Conservation (phyloP, 1,284 basidiomycete species). For the Anthracocystis walkeri region DNA sequence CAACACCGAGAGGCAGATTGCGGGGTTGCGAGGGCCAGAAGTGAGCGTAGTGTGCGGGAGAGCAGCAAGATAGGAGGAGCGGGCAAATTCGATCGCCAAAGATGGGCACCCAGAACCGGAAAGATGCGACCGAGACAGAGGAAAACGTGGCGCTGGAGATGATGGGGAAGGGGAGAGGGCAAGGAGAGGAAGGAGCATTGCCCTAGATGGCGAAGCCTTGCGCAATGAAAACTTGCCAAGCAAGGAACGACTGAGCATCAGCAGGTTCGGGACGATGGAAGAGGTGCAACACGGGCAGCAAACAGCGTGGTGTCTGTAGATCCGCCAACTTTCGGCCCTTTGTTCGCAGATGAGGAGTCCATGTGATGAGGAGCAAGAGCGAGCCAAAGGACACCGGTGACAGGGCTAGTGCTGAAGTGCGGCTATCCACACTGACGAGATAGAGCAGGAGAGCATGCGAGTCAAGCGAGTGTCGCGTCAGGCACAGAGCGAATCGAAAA, state of each 20-base stretch:
- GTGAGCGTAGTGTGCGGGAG: too few relatives aligned
- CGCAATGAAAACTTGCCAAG: not conserved
- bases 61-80: not conserved
- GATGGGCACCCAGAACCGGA: constrained; percentile 1
- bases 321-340: too few relatives aligned
- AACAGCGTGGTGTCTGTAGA: not conserved
- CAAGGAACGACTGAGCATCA: not conserved
- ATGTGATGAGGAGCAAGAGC: too few relatives aligned
- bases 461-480: not conserved
- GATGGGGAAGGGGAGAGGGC: not conserved
- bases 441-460: constrained; percentile 7
- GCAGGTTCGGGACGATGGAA: not conserved
- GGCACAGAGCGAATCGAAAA: constrained; percentile 1
- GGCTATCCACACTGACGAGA: not conserved
- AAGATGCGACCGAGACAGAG: not conserved
- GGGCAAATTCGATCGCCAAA: not conserved
- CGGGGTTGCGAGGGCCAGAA: not conserved
- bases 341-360: too few relatives aligned
- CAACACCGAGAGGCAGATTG: constrained; percentile 1
- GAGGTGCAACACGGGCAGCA: too few relatives aligned
- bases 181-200: not conserved
- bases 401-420: not conserved
- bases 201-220: not conserved
- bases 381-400: constrained; percentile 7
- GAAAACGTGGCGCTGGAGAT: constrained; percentile 10